These are phyloP conservation scores for Diplodia intermedia DNA, from an alignment of 2,329 filamentous ascomycete species.

Conservation along the genomic window DNA sequence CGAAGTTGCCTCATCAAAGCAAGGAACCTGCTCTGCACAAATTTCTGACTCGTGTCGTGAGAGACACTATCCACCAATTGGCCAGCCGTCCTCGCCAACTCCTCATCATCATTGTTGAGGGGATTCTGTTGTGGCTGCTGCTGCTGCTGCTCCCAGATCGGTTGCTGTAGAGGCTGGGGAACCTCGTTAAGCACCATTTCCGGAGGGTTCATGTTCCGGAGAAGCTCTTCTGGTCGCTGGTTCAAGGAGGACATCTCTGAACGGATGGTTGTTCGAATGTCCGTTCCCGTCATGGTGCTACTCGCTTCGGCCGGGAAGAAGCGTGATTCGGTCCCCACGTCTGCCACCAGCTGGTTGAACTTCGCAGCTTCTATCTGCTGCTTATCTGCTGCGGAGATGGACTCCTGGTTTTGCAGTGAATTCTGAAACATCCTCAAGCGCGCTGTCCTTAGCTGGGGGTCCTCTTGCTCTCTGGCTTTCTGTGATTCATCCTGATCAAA, in stretches of 20 bases:
- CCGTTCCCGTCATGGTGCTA: neutral
- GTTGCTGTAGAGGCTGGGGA: conserved; percentile 8
- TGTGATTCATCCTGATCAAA: conserved; percentile 9
- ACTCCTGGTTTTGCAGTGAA: conserved; percentile 3
- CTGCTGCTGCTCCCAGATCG: conserved; percentile 6
- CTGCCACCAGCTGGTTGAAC: conserved; percentile 8
- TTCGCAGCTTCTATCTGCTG: neutral
- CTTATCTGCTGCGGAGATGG: neutral
- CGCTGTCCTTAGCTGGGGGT: neutral
- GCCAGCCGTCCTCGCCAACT: conserved; percentile 74
- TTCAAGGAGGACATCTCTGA: conserved; percentile 14
- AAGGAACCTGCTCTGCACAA: conserved; percentile 78
- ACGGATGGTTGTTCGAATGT: conserved; percentile 14
- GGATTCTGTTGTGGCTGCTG: conserved; percentile 35
- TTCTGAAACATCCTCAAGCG: conserved; percentile 15
- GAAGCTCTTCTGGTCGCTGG: conserved; percentile 16
- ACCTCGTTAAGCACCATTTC: conserved; percentile 4
- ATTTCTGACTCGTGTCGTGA: conserved; percentile 74
- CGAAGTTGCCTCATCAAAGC: conserved; percentile 77
- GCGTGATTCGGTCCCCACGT: conserved; percentile 7
- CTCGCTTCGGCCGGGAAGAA: conserved; percentile 8
- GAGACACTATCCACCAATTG: conserved; percentile 72
- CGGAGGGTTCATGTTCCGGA: conserved; percentile 16
- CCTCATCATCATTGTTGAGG: conserved; percentile 62
- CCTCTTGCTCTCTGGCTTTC: conserved; percentile 1